Base-by-base conservation (phyloP, 768 basidiomycete genomes). In the Leccinum boreale region DNA sequence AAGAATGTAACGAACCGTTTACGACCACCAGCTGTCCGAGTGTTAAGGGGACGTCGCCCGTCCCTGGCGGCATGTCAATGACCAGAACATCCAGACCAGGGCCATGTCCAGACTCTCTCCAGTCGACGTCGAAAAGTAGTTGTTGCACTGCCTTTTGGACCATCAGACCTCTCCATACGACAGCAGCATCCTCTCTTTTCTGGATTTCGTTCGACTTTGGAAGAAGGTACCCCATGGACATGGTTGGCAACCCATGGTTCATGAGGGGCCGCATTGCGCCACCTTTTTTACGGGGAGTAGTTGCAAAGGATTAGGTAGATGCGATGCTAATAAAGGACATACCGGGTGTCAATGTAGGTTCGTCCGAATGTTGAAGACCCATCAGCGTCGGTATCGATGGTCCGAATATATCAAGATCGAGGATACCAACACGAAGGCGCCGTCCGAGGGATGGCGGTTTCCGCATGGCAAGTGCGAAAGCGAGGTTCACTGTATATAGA, bases 131-230 rank as follows among this genome's bases (percentile, higher is more conserved):
- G 66, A 99, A 98, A 1, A 98, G 80, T 0, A 98, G 79, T 69
- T 98, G 95, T 70, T 98, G 95, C 0, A 95, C 93, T 24, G 95
- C 94, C 68, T 98, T 98, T 75, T 96, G 94, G 1, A 98, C 96
- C 96, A 98, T 98, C 21, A 97, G 81, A 3, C 96, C 96, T 24
- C 96, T 82, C 96, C 96, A 99, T 29, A 96, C 92, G 31, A 98
- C 81, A 0, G 94, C 87, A 0, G 86, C 85, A 67, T 95, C 92
- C 35, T 79, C 79, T 54, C 80, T 80, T 3, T 81, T 75, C 45
- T 76, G 75, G 28, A 76, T 75, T 7, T 80, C 78, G 31, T 76
- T 62, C 1, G 78, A 67, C 55, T 76, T 74, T 1, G 90, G 88
- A 14, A 98, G 81, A 12, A 99, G 82, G 70, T 94, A 99, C 3